A percentile compares a stretch with the other conserved stretches of the same genome.
Evolutionary conservation across 164 flowering plant species (phyloP).

Genomic region (Chloranthus sessilifolius): DNA sequence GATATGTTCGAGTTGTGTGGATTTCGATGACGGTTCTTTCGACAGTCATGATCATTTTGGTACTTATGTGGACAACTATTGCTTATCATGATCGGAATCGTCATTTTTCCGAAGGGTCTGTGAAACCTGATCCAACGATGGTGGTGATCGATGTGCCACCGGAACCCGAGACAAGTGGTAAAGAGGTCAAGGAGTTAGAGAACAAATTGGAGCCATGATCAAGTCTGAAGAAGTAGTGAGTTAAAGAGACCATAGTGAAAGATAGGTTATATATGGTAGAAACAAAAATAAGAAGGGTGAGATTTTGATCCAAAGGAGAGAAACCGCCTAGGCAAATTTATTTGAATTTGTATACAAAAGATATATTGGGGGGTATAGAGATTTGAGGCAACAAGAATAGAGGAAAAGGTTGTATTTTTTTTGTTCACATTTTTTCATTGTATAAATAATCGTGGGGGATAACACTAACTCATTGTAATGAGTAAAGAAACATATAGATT

Average conservation of each 20-base stretch:
- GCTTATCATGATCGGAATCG: slow-evolving; percentile 27
- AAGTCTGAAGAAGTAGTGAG: too few species aligned
- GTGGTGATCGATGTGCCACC: slow-evolving; percentile 10
- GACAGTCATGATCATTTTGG: slow-evolving; percentile 42
- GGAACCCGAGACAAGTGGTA: slow-evolving; percentile 16
- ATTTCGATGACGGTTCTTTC: slow-evolving; percentile 39
- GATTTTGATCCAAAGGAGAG: slow-evolving; percentile 6
- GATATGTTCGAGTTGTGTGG: slow-evolving; percentile 50
- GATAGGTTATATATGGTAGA: too few species aligned
- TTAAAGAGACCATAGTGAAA: too few species aligned
- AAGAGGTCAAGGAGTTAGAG: neutral
- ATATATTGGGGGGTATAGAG: too few species aligned
- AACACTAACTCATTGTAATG: too few species aligned
- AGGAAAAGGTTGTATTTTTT: too few species aligned
- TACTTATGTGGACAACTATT: slow-evolving; percentile 43
- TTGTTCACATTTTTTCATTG: too few species aligned
- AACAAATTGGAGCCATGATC: neutral
- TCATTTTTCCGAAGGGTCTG: slow-evolving; percentile 37
- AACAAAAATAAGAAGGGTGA: too few species aligned
- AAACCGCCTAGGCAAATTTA: neutral
- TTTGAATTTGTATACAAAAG: too few species aligned
- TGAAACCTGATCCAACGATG: slow-evolving; percentile 31
- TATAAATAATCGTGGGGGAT: too few species aligned
- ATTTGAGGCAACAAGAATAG: too few species aligned
- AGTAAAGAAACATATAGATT: too few species aligned